Evolutionary conservation across 1,284 basidiomycete species (phyloP), one percentile per base, ranked within the genome.

Genomic region (Phellinidium pouzarii): DNA sequence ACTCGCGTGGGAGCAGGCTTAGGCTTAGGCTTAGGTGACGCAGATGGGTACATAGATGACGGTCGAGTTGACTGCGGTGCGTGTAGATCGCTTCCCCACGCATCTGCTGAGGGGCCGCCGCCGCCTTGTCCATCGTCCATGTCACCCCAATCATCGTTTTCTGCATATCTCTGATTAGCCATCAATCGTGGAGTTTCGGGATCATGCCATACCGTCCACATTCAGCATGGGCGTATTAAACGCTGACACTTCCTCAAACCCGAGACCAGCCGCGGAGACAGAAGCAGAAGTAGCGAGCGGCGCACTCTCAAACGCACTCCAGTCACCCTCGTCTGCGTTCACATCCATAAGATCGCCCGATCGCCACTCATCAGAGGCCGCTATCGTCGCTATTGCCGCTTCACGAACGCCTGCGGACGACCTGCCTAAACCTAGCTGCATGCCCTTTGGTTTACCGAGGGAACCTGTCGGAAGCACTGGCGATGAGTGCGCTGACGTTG

Each of bases 261-360:
- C 62, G 46, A 64, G 52, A 14, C 59, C 60, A 20, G 51, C 31
- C 3, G 60, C 56, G 0, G 61, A 36, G 66, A 62, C 54, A 3
- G 71, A 67, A 46, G 59, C 50, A 2, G 53, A 34, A 2, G 58
- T 52, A 2, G 70, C n/a, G n/a, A n/a, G 53, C 3, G 77, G 80
- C 0, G 87, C 87, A 52, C 76, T 82, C 68, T 92, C 89, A 59
- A 94, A 94, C n/a, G 86, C 87, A 61, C 91, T 87, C 94, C 94
- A 96, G 65, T 96, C 94, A 62, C 86, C 93, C 29, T 84, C 78
- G 61, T 96, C 92, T 0, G 88, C 91, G 64, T 93, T 85, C 7
- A 96, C 82, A 61, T 96, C 92, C 66, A 95, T 94, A 51, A 95
- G 67, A 66, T 95, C 89, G 3, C 72, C 72, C 36, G 64, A 67